phyloP scores from a whole-genome alignment of 306 rosid genomes.

The Gillenia trifoliata region DNA sequence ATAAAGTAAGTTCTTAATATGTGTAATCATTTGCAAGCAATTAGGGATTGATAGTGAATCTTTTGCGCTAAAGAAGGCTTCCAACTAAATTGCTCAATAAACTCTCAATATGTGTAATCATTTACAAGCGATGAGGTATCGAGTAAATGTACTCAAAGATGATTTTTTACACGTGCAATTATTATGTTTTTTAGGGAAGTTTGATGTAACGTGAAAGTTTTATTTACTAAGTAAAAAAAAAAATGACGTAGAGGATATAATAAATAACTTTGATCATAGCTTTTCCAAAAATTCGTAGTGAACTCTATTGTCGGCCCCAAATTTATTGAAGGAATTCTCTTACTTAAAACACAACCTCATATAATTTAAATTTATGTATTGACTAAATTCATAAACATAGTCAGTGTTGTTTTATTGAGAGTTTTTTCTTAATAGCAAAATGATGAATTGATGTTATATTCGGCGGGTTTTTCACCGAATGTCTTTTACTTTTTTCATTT shows the following conservation, averaged over 20 bases:
- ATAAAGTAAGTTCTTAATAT: background rate
- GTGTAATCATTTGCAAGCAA: background rate
- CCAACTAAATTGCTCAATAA: background rate
- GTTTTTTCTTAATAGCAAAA: too few relatives aligned
- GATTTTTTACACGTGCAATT: too few relatives aligned
- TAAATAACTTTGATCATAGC: too few relatives aligned
- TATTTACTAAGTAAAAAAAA: too few relatives aligned
- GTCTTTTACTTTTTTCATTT: too few relatives aligned
- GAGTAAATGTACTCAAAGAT: background rate
- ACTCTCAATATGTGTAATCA: background rate
- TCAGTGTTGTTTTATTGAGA: rapidly evolving
- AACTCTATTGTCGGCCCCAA: too few relatives aligned
- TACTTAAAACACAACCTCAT: too few relatives aligned
- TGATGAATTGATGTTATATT: background rate
- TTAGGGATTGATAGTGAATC: background rate
- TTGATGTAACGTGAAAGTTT: background rate
- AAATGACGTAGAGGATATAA: background rate
- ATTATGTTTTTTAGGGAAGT: background rate
- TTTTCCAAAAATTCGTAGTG: too few relatives aligned
- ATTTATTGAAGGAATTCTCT: too few relatives aligned
- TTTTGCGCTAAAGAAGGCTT: background rate
- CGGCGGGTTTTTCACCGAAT: too few relatives aligned
- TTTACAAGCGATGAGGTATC: background rate
- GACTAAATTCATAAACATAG: too few relatives aligned
- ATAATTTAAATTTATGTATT: too few relatives aligned